phyloP scores from a whole-genome alignment of 345 rosid species.

The Salix purpurea region DNA sequence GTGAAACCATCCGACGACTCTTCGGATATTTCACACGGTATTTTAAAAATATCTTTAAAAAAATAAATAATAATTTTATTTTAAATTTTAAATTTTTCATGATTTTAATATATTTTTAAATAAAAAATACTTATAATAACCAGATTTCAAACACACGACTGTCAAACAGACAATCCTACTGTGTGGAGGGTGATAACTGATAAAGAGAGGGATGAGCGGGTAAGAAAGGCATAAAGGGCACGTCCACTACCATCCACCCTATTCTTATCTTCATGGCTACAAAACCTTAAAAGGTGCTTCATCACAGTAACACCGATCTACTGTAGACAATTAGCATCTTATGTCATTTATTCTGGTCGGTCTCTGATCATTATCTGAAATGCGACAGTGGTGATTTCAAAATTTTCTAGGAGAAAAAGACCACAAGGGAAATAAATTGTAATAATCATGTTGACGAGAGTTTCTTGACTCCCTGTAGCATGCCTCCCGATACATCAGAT shows the following conservation, averaged over 20 bases:
- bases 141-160: too few relatives aligned
- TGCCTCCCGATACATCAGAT: neutral
- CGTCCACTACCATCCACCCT: slow-evolving; percentile 40
- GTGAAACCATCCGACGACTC: neutral
- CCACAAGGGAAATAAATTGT: neutral
- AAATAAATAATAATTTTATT: too few relatives aligned
- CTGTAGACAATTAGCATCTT: slow-evolving; percentile 21
- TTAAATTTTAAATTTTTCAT: too few relatives aligned
- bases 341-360: neutral
- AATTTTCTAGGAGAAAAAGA: neutral
- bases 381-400: neutral
- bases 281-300: slow-evolving; percentile 10
- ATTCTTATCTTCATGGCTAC: slow-evolving; percentile 44
- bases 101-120: too few relatives aligned
- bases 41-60: too few relatives aligned
- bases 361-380: neutral
- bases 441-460: neutral
- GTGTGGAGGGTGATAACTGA: slow-evolving; percentile 10
- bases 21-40: too few relatives aligned
- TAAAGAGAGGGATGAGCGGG: slow-evolving; percentile 16
- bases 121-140: too few relatives aligned
- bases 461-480: neutral
- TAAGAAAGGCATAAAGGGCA: slow-evolving; percentile 54
- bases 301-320: slow-evolving; percentile 5
- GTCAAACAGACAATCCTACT: too few relatives aligned